Evolutionary conservation across 257 asterid genomes (phyloP), one percentile per base, ranked within the genome.

Genomic region (Paulownia fortunei): DNA sequence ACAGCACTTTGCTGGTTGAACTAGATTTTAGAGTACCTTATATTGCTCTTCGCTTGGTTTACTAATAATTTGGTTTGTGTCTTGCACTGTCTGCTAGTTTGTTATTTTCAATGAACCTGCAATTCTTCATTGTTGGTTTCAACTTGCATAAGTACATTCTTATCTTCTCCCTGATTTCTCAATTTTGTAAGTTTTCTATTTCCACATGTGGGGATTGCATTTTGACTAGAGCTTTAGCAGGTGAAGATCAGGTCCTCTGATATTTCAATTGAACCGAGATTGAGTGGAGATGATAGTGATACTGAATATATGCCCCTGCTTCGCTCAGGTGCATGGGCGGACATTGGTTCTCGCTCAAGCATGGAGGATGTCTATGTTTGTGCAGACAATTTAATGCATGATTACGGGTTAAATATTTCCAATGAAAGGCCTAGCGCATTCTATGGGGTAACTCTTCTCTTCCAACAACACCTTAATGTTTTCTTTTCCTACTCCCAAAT

Each of bases 291-390:
- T 80, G 90, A 71, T 77, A 18, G 75, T 82, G 87, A 51, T 73
- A 44, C 76, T 41, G 85, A 84, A 70, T 89, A 72, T 66, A 46
- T 81, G 16, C 98, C 99, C 24, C 71, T 80, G 63, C 92, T 93
- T 66, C 97, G 99, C 54, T 93, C 98, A 8, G 99, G 99, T 12
- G 97, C 91, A 6, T 93, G 98, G 93, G 79, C 96, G 6, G 99
- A 93, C 80, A 85, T 90, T 42, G 99, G 97, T 69, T 83, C 85
- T 72, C 99, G 98, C 73, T 69, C 96, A 34, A 77, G 80, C 82
- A 95, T 95, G 99, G 99, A 95, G 85, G 98, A 95, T 76, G 97
- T 79, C 30, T 88, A 80, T 77, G 87, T 91, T 64, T 88, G 98
- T 64, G 84, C 93, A 2, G 98, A 95, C 83, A 87, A 88, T 82